phyloP scores from a whole-genome alignment of 1,284 basidiomycete species.

The Cryptococcus sp. region DNA sequence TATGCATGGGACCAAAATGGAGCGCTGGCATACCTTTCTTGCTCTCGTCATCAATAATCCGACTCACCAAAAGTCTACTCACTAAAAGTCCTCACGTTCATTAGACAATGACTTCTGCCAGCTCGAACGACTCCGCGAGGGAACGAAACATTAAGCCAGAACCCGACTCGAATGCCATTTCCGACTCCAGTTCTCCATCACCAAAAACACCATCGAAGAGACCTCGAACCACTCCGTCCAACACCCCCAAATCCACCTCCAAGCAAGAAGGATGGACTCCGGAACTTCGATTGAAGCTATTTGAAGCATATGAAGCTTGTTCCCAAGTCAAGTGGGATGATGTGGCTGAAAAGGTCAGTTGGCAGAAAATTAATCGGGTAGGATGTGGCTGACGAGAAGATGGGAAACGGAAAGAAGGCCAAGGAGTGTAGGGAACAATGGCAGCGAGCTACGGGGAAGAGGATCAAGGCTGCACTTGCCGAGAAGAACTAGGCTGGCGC shows the following conservation, averaged over 20 bases:
- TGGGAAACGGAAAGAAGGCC: slow-evolving; percentile 9
- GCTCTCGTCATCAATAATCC: too few species aligned
- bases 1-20: too few species aligned
- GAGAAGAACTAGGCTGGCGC: slow-evolving; percentile 5
- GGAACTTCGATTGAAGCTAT: slow-evolving; percentile 12
- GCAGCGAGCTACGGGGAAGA: slow-evolving; percentile 16
- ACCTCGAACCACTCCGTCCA: not conserved
- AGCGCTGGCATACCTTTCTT: too few species aligned
- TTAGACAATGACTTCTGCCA: too few species aligned
- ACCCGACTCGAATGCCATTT: not conserved
- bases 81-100: too few species aligned
- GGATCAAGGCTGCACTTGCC: slow-evolving; percentile 12
- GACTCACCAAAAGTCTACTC: too few species aligned
- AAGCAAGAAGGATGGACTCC: slow-evolving; percentile 11
- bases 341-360: slow-evolving; percentile 14
- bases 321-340: slow-evolving; percentile 17
- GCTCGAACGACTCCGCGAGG: too few species aligned
- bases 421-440: slow-evolving; percentile 20
- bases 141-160: not conserved
- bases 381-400: slow-evolving; percentile 7
- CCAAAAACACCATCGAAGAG: not conserved
- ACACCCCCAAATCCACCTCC: not conserved
- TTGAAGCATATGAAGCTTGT: slow-evolving; percentile 7
- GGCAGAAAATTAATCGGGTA: not conserved
- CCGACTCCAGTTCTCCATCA: not conserved